phyloP scores from a whole-genome alignment of 2,329 filamentous ascomycete genomes.

The Pochonia chlamydosporia region DNA sequence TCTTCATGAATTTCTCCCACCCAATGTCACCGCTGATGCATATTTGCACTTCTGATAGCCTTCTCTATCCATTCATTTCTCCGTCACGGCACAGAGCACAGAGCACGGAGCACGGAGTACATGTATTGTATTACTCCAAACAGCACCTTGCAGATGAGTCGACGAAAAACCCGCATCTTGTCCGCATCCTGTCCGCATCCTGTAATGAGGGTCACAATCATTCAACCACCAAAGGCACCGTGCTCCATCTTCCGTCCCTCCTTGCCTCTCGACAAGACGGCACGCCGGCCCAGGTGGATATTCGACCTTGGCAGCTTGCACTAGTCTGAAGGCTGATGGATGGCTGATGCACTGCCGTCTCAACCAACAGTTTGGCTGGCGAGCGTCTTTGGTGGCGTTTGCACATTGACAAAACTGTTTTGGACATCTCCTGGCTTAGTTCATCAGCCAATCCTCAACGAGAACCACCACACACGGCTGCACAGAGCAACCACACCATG shows the following conservation, averaged over 20 bases:
- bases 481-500: slow-evolving; percentile 5
- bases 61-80: too few relatives aligned
- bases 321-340: background rate
- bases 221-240: background rate
- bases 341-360: slow-evolving; percentile 1
- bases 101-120: background rate
- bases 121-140: background rate
- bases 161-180: background rate
- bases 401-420: background rate
- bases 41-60: too few relatives aligned
- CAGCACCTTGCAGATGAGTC: background rate
- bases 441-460: slow-evolving; percentile 2
- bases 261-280: too few relatives aligned
- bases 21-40: too few relatives aligned
- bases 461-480: background rate
- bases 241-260: background rate
- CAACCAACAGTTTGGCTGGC: slow-evolving; percentile 3
- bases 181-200: too few relatives aligned
- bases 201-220: too few relatives aligned
- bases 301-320: background rate
- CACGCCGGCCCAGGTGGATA: background rate
- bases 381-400: slow-evolving; percentile 5
- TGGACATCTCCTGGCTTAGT: background rate
- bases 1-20: too few relatives aligned
- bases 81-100: too few relatives aligned